Evolutionary conservation across 495 filamentous ascomycete species (phyloP), one percentile per base, ranked within the genome.

Genomic region (Hypoxylon intermedium): DNA sequence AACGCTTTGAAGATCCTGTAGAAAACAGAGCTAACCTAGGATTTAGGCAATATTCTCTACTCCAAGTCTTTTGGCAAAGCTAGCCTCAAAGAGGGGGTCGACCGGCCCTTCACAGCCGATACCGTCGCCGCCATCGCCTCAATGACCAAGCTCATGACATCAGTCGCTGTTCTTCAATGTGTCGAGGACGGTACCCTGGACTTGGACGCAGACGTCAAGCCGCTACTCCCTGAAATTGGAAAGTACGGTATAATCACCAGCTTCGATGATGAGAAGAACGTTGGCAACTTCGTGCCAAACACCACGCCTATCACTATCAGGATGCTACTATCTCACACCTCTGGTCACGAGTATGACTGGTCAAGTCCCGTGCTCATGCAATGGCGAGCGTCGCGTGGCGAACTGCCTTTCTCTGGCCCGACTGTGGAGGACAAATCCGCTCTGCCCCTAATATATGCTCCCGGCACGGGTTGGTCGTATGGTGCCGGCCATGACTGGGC

Each of bases 61-160:
- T 43, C 51, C 2, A 54, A 58, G 36, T 62, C 63, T 5, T 49
- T 67, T 19, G 63, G 63, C 13, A 62, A 50, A 19, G 47, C 52
- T 2, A 44, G 36, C 16, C 42, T 54, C 2, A 58, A 49, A 37
- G 48, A 62, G 9, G 63, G 63, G 20, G 23, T 3, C 6, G 24
- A 62, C 18, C 21, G 18, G 3, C 63, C 67, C 2, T 74, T 79
- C 37, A 50, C 78, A 9, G 50, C 69, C 6, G 60, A 77, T 58
- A 85, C 89, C 21, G 85, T 83, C 55, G 82, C 82, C 20, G 68
- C 63, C 52, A 46, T 74, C 24, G 70, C 16, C 52, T 89, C 30
- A 75, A 85, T 44, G 82, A 87, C 73, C 83, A 86, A 71, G 79
- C 82, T 80, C 3, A 69, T 81, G 31, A 77, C 79, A 13, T 70